A percentile compares a stretch with the other conserved stretches of the same genome.
Conservation (phyloP, 768 basidiomycete genomes). For the Kwoniella newhampshirensis region DNA sequence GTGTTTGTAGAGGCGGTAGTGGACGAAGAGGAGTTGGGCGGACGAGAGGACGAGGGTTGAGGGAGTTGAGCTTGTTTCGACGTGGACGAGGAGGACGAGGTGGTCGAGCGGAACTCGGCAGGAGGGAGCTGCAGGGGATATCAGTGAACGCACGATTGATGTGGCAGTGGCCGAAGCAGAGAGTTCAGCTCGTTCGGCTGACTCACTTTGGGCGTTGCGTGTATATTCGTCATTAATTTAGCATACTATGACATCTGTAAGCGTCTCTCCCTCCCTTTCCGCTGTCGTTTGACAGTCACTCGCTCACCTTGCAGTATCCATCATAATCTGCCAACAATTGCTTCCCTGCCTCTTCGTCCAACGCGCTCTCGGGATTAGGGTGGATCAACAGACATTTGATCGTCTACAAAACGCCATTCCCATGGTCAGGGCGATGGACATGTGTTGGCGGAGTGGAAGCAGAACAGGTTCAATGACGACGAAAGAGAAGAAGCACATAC, state of each 20-base stretch:
- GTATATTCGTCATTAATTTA: conserved; percentile 82
- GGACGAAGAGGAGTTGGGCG: conserved; percentile 20
- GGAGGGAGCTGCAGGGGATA: conserved; percentile 19
- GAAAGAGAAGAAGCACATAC: conserved; percentile 21
- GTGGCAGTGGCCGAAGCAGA: conserved; percentile 14
- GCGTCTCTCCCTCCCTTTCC: neutral
- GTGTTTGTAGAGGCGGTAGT: conserved; percentile 7
- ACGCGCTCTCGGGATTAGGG: conserved; percentile 92
- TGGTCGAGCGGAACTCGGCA: conserved; percentile 14
- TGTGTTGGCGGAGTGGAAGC: too few relatives aligned
- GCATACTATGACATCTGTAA: conserved; percentile 60
- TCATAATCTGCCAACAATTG: conserved; percentile 81
- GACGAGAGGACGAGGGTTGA: conserved; percentile 9
- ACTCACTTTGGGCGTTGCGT: conserved; percentile 75
- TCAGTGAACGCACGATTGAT: conserved; percentile 17
- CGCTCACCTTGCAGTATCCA: conserved; percentile 64
- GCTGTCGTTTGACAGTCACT: neutral
- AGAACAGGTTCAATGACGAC: too few relatives aligned
- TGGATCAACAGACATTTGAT: conserved; percentile 95
- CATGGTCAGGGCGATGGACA: too few relatives aligned
- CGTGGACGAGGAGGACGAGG: conserved; percentile 2
- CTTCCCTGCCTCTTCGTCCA: conserved; percentile 95
- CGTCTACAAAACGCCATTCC: conserved; percentile 58
- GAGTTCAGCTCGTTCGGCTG: neutral
- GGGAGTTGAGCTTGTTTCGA: conserved; percentile 6